Base-by-base conservation (phyloP, 2,329 filamentous ascomycete genomes). In the Nemania diffusa region DNA sequence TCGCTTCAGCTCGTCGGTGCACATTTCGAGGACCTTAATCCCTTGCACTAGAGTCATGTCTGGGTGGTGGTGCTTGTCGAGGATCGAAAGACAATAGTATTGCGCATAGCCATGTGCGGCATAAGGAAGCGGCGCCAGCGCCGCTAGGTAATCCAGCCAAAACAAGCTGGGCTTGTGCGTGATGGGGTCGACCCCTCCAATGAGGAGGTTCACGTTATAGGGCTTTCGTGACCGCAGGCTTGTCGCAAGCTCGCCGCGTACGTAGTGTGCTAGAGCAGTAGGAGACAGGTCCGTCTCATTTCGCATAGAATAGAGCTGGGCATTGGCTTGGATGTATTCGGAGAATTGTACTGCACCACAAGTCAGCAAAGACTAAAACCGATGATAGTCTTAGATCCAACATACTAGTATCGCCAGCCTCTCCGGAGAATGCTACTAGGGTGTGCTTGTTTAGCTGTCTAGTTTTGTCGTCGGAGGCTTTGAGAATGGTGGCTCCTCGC, bases 241-340 rank as follows among this genome's bases (percentile, higher is more conserved):
- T 69, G 90, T 91, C 51, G 97, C 96, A 70, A 99, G 90, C 83
- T 99, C 94, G 79, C 92, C 91, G 73, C 96, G 93, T 74, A 99
- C 94, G 80, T 97, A 99, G 84, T 93, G 90, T 69, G 94, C 93
- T 63, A 97, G 90, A 44, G 93, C 96, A 40, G 91, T 90, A 9
- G 96, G 95, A 51, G 93, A 93, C 69, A 99, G 89, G 77, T 97
- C 93, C 78, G 92, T 92, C 81, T 94, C 92, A 81, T 98, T 98
- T 78, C 97, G 93, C 94, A 98, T 99, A 73, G 92, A 94, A 84
- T 99, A 99, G 78, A 99, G 91, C 83, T 97, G 93, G 71, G 96
- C 91, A 82, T 99, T 99, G 79, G 95, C 94, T 88, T 98, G 94
- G 81, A 99, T 97, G 84, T 95, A 99, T 84, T 99, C 96, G 80